phyloP scores from a whole-genome alignment of 345 rosid genomes.

The Physaria fendleri region DNA sequence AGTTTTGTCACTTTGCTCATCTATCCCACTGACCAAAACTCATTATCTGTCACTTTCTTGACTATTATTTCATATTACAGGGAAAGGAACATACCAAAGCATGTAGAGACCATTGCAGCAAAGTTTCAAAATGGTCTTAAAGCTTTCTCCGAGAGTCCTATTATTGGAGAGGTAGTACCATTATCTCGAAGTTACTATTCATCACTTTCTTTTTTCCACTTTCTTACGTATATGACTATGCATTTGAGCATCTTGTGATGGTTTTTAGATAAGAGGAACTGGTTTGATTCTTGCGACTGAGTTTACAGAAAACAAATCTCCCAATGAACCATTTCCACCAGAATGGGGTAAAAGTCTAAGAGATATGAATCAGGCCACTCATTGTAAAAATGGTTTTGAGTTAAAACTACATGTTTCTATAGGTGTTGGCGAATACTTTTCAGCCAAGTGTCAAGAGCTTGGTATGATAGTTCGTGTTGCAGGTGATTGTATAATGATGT shows the following conservation, averaged over 20 bases:
- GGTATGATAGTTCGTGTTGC: conserved; percentile 88
- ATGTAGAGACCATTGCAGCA: conserved; percentile 49
- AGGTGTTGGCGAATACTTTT: conserved; percentile 87
- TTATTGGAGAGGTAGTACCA: conserved; percentile 94
- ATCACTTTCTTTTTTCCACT: background rate
- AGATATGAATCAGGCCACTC: no score
- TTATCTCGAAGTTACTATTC: no score
- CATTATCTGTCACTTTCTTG: background rate
- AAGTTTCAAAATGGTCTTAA: conserved; percentile 88
- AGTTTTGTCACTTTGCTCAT: conserved; percentile 8
- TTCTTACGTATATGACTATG: no score
- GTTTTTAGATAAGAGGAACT: conserved; percentile 75
- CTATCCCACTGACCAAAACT: background rate
- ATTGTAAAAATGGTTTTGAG: no score
- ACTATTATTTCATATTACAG: no score
- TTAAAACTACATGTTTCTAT: background rate
- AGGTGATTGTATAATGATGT: conserved; percentile 91
- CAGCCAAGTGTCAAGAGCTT: conserved; percentile 66
- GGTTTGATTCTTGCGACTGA: conserved; percentile 94
- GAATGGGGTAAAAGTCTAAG: conserved; percentile 84
- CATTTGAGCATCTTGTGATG: no score
- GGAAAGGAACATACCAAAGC: conserved; percentile 68
- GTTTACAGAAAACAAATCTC: conserved; percentile 81
- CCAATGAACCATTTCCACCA: conserved; percentile 76
- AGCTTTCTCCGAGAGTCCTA: conserved; percentile 68